Percentiles rank a stretch among this genome's conserved stretches.
Evolutionary conservation across 1,284 basidiomycete species (phyloP).

Genomic region (Coniophora puteana): DNA sequence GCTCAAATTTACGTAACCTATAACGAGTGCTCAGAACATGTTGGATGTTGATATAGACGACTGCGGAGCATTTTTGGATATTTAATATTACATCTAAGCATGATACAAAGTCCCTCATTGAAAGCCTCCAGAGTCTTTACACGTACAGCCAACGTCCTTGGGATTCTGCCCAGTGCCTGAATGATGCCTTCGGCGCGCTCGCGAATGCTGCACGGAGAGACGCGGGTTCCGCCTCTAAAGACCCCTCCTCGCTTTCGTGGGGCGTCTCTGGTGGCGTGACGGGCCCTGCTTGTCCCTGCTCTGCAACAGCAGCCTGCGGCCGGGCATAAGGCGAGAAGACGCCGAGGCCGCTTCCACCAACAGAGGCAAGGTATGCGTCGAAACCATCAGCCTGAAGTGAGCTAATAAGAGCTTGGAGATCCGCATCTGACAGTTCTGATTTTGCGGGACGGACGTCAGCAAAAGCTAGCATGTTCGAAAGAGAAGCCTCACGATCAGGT

Average conservation of each 20-base stretch:
- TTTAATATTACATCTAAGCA: no score
- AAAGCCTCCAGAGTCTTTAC: no score
- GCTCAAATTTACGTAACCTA: no score
- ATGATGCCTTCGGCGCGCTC: no score
- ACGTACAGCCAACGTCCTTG: no score
- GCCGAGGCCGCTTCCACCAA: slow-evolving; percentile 92
- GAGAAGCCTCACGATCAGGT: slow-evolving; percentile 69
- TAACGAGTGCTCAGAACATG: no score
- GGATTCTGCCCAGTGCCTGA: no score
- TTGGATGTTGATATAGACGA: no score
- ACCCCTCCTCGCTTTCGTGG: slow-evolving; percentile 16
- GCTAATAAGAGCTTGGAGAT: slow-evolving; percentile 54
- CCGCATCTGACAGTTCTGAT: slow-evolving; percentile 60
- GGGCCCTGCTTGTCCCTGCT: slow-evolving; percentile 24
- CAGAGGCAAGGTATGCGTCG: slow-evolving; percentile 85
- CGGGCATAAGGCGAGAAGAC: slow-evolving; percentile 67
- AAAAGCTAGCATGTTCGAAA: neutral
- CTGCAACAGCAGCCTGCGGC: slow-evolving; percentile 27
- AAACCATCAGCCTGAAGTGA: slow-evolving; percentile 67
- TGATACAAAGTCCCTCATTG: no score
- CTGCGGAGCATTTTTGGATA: no score
- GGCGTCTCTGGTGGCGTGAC: slow-evolving; percentile 52
- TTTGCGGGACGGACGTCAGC: slow-evolving; percentile 9
- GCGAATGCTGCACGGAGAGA: no score
- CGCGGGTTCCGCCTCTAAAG: slow-evolving; percentile 18